Evolutionary conservation across 2,329 filamentous ascomycete genomes (phyloP).

Genomic region (Colletotrichum agaves): DNA sequence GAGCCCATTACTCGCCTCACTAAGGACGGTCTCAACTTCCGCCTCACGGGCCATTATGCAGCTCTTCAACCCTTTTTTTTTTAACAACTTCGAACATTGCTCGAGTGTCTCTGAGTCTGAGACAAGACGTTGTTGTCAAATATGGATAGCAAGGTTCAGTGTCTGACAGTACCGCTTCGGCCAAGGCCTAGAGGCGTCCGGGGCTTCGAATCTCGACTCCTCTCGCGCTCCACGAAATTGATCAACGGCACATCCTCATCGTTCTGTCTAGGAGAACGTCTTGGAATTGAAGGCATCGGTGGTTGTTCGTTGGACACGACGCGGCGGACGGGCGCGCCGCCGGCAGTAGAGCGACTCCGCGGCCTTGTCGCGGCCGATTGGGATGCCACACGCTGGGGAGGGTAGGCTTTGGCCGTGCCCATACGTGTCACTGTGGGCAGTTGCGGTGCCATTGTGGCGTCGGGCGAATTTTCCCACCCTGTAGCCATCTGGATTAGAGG

Average conservation of each 20-base stretch:
- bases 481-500: conserved; percentile 60
- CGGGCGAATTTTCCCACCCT: conserved; percentile 38
- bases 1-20: conserved; percentile 13
- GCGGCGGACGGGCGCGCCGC: conserved; percentile 23
- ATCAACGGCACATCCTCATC: conserved; percentile 39
- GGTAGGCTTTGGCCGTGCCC: conserved; percentile 30
- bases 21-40: background rate
- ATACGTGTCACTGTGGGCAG: conserved; percentile 33
- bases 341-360: conserved; percentile 35
- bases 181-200: conserved; percentile 25
- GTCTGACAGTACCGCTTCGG: conserved; percentile 33
- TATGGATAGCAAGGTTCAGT: conserved; percentile 4
- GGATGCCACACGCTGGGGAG: conserved; percentile 35
- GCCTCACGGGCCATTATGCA: conserved; percentile 6
- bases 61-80: background rate
- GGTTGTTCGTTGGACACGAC: conserved; percentile 37
- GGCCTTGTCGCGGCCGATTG: conserved; percentile 31
- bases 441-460: conserved; percentile 22
- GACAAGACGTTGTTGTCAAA: background rate
- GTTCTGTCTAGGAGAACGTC: conserved; percentile 27
- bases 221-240: conserved; percentile 37
- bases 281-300: conserved; percentile 36
- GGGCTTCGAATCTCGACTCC: conserved; percentile 31
- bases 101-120: background rate
- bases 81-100: background rate